These are phyloP conservation scores for Aphanomyces stellatus DNA, from an alignment of 352 stramenopile species.

Conservation along the genomic window DNA sequence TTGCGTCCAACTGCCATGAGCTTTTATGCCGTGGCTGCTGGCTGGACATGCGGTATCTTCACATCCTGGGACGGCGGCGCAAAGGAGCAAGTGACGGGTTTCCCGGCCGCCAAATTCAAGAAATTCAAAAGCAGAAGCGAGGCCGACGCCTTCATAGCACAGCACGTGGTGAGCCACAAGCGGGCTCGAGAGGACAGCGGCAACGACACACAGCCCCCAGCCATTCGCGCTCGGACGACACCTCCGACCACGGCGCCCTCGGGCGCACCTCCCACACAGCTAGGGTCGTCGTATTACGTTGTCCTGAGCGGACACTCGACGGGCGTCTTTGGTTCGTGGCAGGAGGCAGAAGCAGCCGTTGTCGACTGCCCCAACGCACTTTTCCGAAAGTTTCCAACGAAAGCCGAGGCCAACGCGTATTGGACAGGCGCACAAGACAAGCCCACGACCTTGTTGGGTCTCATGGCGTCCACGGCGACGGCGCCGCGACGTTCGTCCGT, in stretches of 20 bases:
- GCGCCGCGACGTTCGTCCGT: background rate
- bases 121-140: conserved; percentile 47
- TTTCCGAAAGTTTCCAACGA: conserved; percentile 59
- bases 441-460: background rate
- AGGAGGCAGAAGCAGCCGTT: conserved; percentile 33
- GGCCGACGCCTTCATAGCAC: conserved; percentile 39
- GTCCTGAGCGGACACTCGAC: conserved; percentile 40
- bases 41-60: conserved; percentile 47
- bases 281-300: conserved; percentile 28
- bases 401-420: conserved; percentile 36
- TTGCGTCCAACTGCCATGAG: background rate
- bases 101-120: conserved; percentile 41
- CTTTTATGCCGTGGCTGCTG: conserved; percentile 48
- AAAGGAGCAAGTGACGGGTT: conserved; percentile 50
- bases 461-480: background rate
- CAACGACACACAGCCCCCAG: conserved; percentile 1
- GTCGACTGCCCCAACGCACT: conserved; percentile 38
- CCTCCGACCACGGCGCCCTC: background rate
- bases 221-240: background rate
- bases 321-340: conserved; percentile 53
- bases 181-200: background rate
- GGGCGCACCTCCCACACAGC: too few relatives aligned
- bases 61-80: conserved; percentile 33
- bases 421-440: background rate
- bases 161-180: background rate